Evolutionary conservation across 306 rosid genomes (phyloP), one percentile per base, ranked within the genome.

Genomic region (Lithocarpus polystachyus): DNA sequence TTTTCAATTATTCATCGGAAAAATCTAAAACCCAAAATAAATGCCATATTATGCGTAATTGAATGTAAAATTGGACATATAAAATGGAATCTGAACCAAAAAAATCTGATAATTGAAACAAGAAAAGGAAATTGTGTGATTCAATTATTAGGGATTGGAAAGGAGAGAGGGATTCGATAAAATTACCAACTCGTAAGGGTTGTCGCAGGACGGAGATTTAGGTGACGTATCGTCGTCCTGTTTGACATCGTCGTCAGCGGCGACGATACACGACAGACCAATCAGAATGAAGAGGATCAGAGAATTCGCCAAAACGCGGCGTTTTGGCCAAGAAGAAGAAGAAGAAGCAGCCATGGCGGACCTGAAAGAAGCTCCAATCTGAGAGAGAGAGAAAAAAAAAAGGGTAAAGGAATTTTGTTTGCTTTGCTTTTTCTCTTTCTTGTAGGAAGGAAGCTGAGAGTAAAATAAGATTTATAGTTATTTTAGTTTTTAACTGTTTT

Each of bases 121-220:
- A 55, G 19, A 14, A 17, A 53, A 29, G 55, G 22, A 31, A 12
- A 29, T 26, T 13, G 53, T 13, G 15, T 2, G 45, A 40, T 40
- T 40, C 11, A 40, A 40, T 40, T 40, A 40, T 40, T 40, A 40
- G 45, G n/a, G 20, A 24, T n/a, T 31, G 40, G 24, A 9, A 9
- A 14, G 31, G 69, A 15, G 7, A 26, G 29, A 8, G 37, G 37
- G 20, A 52, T 70, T 11, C 13, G 18, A 72, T 28, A 8, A 62
- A 2, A 29, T 20, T 90, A 94, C 99, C 99, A 91, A 84, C 74
- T 88, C 84, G 59, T 78, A 87, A 45, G 97, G 90, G 79, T 95
- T 92, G 73, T 82, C 52, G 89, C 99, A 95, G 23, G 85, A 75
- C 11, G 87, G 82, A 24, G 92, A 83, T 76, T 69, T 82, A 73